phyloP scores from a whole-genome alignment of 1,284 basidiomycete genomes.

The Mycosarcoma maydis region DNA sequence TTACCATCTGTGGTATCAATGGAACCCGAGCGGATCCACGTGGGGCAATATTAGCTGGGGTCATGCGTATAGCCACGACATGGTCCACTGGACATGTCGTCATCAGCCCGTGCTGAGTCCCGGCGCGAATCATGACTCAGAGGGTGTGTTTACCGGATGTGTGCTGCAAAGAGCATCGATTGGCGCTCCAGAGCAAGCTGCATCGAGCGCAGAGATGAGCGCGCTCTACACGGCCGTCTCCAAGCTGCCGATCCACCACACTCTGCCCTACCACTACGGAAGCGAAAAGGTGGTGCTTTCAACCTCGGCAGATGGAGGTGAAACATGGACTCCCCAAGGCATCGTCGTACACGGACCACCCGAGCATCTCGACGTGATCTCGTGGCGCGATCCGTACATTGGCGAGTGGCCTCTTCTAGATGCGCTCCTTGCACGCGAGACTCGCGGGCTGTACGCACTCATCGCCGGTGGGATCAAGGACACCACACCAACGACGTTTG shows the following conservation, averaged over 20 bases:
- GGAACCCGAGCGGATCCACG: slow-evolving; percentile 48
- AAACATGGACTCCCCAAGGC: slow-evolving; percentile 38
- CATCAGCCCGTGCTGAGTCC: slow-evolving; percentile 33
- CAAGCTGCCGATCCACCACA: slow-evolving; percentile 52
- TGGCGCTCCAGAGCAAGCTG: slow-evolving; percentile 14
- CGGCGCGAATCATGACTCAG: slow-evolving; percentile 37
- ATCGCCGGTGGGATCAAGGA: slow-evolving; percentile 51
- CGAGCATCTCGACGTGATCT: slow-evolving; percentile 39
- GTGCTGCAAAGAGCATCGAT: slow-evolving; percentile 42
- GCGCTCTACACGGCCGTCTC: slow-evolving; percentile 58
- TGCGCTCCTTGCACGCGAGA: slow-evolving; percentile 14
- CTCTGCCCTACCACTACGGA: slow-evolving; percentile 47
- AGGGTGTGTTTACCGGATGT: slow-evolving; percentile 55
- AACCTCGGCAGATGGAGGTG: slow-evolving; percentile 47
- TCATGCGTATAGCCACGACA: slow-evolving; percentile 43
- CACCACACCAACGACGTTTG: slow-evolving; percentile 47
- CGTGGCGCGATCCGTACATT: slow-evolving; percentile 57
- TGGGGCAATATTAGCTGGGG: slow-evolving; percentile 60
- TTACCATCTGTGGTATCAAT: slow-evolving; percentile 55
- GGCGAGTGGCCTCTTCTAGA: slow-evolving; percentile 49
- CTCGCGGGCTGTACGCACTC: slow-evolving; percentile 38
- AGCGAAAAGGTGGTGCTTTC: slow-evolving; percentile 51
- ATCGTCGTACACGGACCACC: slow-evolving; percentile 45
- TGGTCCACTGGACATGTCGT: slow-evolving; percentile 51
- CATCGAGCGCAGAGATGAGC: slow-evolving; percentile 33